A percentile compares a stretch with the other conserved stretches of the same genome.
Conservation (phyloP, 352 stramenopile species). For the Pythium pyrilobum region DNA sequence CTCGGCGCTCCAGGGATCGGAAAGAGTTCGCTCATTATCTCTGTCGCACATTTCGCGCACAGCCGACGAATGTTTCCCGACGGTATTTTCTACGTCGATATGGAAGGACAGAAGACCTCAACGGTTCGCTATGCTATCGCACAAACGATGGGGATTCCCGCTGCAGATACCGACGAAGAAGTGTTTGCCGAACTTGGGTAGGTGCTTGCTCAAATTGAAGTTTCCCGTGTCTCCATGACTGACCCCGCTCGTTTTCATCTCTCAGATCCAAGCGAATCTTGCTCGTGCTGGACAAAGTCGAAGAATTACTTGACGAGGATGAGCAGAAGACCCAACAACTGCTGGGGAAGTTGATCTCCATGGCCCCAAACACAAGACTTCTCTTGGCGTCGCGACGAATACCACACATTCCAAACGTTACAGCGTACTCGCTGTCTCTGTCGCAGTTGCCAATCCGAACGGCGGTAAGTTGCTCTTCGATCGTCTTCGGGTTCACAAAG, state of each 20-base stretch:
- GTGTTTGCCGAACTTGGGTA: conserved; percentile 68
- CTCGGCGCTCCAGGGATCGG: conserved; percentile 71
- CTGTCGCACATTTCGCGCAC: conserved; percentile 73
- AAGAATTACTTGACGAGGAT: conserved; percentile 74
- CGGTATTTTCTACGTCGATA: conserved; percentile 78
- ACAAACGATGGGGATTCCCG: conserved; percentile 70
- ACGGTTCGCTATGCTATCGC: conserved; percentile 79
- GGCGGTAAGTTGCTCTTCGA: conserved; percentile 31
- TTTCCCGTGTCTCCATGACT: no score
- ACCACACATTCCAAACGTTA: conserved; percentile 74
- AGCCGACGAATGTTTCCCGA: conserved; percentile 75
- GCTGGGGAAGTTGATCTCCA: conserved; percentile 62
- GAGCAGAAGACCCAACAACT: conserved; percentile 66
- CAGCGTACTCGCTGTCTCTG: conserved; percentile 70
- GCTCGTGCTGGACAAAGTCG: conserved; percentile 75
- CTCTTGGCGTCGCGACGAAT: conserved; percentile 66
- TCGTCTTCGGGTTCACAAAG: not conserved
- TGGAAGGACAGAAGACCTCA: conserved; percentile 76
- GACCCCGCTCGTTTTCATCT: not conserved
- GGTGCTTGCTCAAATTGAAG: not conserved
- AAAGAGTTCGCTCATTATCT: conserved; percentile 81
- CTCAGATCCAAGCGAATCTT: conserved; percentile 56
- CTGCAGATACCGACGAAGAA: conserved; percentile 69
- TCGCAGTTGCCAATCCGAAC: conserved; percentile 63
- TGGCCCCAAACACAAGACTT: conserved; percentile 60